Base-by-base conservation (phyloP, 257 asterid genomes). In the Nicotiana tomentosiformis region DNA sequence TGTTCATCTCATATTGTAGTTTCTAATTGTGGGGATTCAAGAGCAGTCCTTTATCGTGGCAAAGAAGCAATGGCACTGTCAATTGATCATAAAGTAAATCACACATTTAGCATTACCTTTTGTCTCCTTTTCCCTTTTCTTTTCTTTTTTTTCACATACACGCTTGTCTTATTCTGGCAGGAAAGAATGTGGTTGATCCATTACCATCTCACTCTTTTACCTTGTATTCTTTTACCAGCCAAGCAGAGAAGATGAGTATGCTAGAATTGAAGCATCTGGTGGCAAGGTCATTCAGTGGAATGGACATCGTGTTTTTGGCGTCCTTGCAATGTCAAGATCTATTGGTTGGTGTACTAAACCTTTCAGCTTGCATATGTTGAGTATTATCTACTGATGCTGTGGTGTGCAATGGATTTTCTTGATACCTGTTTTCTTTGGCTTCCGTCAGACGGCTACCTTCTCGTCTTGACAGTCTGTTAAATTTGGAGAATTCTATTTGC, bases 211-310 rank as follows among this genome's bases (percentile, higher is more conserved):
- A 61, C 66, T 81, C 35, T 74, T 68, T 81, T 70, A 14, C 23
- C 66, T 37, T 62, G 11, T 16, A 65, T 84, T 78, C 11, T 60
- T 67, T 39, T 62, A 26, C 23, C 85, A 94, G 98, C 98, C 98
- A 53, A 88, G 84, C 65, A 87, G 98, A 85, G 94, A 90, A 83
- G 98, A 94, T 83, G 98, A 94, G 85, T 93, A 89, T 81, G 92
- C 94, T 68, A 93, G 98, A 86, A 94, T 94, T 33, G 98, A 94
- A 90, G 97, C 94, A 76, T 88, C 94, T 10, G 98, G 97, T 49
- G 98, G 98, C 78, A 94, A 91, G 91, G 97, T 94, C 86, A 92
- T 94, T 80, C 94, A 89, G 68, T 94, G 98, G 98, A 93, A 94
- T 51, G 98, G 98, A 16, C 94, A 93, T 81, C 96, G 98, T 51